Evolutionary conservation across 176 grass and related monocot species (phyloP), one percentile per base, ranked within the genome.

Genomic region (Secale cereale): DNA sequence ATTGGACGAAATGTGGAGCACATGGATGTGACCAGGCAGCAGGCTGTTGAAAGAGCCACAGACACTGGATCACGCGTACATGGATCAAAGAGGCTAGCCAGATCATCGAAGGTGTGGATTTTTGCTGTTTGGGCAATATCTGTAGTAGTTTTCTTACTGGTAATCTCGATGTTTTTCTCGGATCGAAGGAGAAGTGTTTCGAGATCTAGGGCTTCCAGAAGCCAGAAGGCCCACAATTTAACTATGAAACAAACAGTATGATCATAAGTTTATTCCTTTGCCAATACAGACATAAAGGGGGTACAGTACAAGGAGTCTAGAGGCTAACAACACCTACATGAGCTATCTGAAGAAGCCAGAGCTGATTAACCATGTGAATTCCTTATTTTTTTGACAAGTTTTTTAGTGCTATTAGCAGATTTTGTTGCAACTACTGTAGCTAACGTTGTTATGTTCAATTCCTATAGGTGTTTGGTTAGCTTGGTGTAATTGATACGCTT

Each of bases 101-200:
- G 74, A 36, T 92, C 88, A 62, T 85, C 82, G 74, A 89, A 70
- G 40, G 86, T 89, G 71, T 88, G 86, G 90, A 92, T 92, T 74
- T 10, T 99, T 88, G 93, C 59, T 56, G 37, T 96, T 26, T 96
- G 94, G 93, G 94, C 77, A 78, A 73, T 90, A 77, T 89, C 70
- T 71, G 81, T 94, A 67, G 25, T 94, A 65, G 88, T 81, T 59
- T 91, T 99, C 72, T 86, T 99, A 82, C 25, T 56, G 56, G 84
- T 92, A 78, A 77, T 93, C 74, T 94, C 81, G 48, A 45, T 96
- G 83, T 86, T 89, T 82, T 89, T 99, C 78, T 86, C 90, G 23
- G 89, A 83, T 10, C 74, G 65, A 79, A 94, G 84, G 88, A 88
- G 79, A 82, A 86, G 57, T 10, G 43, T 43, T 82, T 96, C 79